Base-by-base conservation (phyloP, 345 rosid species). In the Lepidium sativum region DNA sequence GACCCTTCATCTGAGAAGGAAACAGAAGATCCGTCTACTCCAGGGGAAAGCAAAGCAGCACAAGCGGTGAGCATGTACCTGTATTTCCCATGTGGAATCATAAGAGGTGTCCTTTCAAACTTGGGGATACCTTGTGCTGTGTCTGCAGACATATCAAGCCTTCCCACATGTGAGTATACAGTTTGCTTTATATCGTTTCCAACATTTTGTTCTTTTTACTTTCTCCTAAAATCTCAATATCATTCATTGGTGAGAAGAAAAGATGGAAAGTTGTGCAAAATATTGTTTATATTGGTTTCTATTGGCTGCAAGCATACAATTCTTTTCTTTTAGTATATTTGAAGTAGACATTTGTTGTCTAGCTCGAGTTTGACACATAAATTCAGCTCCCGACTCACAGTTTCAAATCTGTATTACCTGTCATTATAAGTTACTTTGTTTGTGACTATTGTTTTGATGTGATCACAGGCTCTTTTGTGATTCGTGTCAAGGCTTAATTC, bases 71-170 rank as follows among this genome's bases (percentile, higher is more conserved):
- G 92, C 79, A 86, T 91, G 97, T 80, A 86, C 76, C 77, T 88
- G 41, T 88, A 95, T 77, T 91, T 91, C 54, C 97, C 99, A 1
- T 91, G 97, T 73, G 97, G 99, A 63, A 91, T 94, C 59, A 91
- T 94, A 60, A 80, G 95, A 67, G 99, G 96, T 52, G 99, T 92
- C 23, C 95, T 94, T 65, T 94, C 99, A 11, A 94, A 91, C 75
- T 78, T 94, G 77, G 99, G 99, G 68, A 91, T 91, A 41, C 87
- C 95, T 51, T 94, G 96, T 67, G 96, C 96, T 4, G 99, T 94
- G 63, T 86, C 99, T 10, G 97, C 97, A 1, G 99, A 94, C 56
- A 85, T 94, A 40, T 91, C 97, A 32, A 86, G 81, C 76, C 97
- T 88, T 67, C 99, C 97, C 32, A 88, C 96, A 2, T 92, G 96